Evolutionary conservation across 176 grass and related monocot species (phyloP).

Genomic region (Oryza nivara): DNA sequence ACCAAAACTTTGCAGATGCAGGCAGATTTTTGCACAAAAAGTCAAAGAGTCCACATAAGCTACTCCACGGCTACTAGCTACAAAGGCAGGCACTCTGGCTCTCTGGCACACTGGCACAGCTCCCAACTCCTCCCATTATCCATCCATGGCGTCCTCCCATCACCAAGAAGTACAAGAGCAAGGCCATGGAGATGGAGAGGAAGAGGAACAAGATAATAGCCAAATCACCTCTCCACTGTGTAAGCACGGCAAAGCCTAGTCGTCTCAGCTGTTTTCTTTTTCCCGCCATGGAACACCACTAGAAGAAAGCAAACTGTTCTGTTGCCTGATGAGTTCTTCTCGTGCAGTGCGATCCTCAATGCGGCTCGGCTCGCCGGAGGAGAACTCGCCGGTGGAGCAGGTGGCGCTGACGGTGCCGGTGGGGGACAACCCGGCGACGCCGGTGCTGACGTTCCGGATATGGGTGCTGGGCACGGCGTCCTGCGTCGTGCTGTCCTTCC

Average conservation of each 20-base stretch:
- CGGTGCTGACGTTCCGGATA: conserved; percentile 66
- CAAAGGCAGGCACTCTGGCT: not conserved
- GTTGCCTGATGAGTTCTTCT: not conserved
- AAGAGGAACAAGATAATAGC: not conserved
- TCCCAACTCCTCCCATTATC: not conserved
- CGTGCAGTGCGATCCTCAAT: not conserved
- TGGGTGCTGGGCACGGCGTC: conserved; percentile 65
- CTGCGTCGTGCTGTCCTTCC: conserved; percentile 60
- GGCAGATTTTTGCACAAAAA: too few relatives aligned
- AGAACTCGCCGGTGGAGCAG: not conserved
- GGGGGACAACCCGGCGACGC: conserved; percentile 44
- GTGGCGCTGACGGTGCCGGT: conserved; percentile 64
- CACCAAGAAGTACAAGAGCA: not conserved
- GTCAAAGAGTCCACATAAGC: too few relatives aligned
- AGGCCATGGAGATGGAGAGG: not conserved
- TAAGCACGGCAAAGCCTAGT: not conserved
- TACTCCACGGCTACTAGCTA: not conserved
- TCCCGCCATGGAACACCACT: not conserved
- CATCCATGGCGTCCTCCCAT: conserved; percentile 7
- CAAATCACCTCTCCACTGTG: conserved; percentile 8
- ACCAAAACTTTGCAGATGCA: too few relatives aligned
- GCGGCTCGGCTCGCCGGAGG: not conserved
- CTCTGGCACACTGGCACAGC: not conserved
- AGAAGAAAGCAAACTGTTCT: not conserved
- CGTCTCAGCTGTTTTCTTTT: not conserved